Evolutionary conservation across 2,329 filamentous ascomycete genomes (phyloP), one percentile per base, ranked within the genome.

Genomic region (Xylaria sp.): DNA sequence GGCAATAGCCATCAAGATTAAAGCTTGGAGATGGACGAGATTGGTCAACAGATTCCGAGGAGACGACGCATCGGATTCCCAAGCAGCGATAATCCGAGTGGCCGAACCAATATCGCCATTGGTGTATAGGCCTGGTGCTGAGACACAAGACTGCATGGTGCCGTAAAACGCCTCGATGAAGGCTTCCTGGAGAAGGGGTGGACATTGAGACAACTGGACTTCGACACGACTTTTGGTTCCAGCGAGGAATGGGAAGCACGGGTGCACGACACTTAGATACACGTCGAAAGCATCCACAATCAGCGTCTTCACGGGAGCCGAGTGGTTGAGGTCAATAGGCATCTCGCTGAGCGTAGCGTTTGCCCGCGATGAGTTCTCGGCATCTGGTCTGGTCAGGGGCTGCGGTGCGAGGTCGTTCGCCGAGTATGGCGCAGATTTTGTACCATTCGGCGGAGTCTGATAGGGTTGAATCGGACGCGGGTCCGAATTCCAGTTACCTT

Each of bases 1-100:
- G 62, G 88, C 85, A 34, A 90, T 80, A 10, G 83, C 81, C 69
- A 90, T 79, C 52, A 91, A 76, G 42, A 90, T 75, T 46, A 90
- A 75, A 0, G 84, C 85, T 68, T 90, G 88, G 5, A 89, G 78
- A 68, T 88, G 85, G 0, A 89, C 77, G 19, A 85, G 76, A 58
- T 82, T 77, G 23, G 75, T 73, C 3, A 76, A 70, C 3, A 72
- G 63, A 5, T 75, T 74, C 39, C 74, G 74, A 18, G 74, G 71
- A 2, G 69, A 70, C 4, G 70, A 70, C 4, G 72, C 71, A 53
- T 74, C 72, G 0, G 73, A 74, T 67, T 85, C 82, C 78, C 80
- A 84, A 48, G 82, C 78, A 34, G 75, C 74, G 3, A 85, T 74
- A 52, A 83, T 71, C 3, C 75, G 76, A 51, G 75, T 78, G 13